These are phyloP conservation scores for Nicotiana otophora DNA, from an alignment of 257 asterid genomes.

Conservation along the genomic window DNA sequence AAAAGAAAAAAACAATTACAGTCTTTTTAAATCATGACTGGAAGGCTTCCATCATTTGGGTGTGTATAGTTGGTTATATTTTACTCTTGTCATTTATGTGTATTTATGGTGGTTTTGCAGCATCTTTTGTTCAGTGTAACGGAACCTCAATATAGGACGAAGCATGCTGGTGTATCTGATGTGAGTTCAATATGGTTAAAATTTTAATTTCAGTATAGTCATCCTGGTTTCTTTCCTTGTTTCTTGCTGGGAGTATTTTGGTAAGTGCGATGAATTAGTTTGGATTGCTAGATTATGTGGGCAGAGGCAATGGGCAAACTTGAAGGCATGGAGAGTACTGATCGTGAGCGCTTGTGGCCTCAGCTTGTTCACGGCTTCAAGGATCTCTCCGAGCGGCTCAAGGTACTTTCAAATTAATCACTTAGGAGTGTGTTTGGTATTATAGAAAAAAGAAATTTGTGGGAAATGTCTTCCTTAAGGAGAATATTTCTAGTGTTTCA, in stretches of 20 bases:
- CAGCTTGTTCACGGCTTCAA: constrained; percentile 91
- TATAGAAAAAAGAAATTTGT: no score
- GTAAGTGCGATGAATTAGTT: constrained; percentile 39
- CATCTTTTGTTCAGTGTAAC: constrained; percentile 84
- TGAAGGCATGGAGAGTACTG: constrained; percentile 94
- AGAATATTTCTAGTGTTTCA: not conserved
- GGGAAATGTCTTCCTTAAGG: not conserved
- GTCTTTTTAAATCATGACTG: not conserved
- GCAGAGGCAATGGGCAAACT: constrained; percentile 95
- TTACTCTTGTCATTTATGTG: not conserved
- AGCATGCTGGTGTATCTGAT: constrained; percentile 95
- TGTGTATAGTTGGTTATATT: constrained; percentile 9
- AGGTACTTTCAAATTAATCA: constrained; percentile 39
- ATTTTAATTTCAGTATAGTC: not conserved
- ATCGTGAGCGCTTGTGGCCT: constrained; percentile 95
- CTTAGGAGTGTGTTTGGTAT: not conserved
- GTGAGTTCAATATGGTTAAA: constrained; percentile 49
- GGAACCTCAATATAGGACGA: constrained; percentile 70
- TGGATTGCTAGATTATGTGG: constrained; percentile 84
- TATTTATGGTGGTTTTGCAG: constrained; percentile 51
- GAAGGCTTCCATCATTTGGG: not conserved
- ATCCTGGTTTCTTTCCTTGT: constrained; percentile 7
- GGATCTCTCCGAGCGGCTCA: constrained; percentile 91
- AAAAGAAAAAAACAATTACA: no score
- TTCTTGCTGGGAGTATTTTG: constrained; percentile 11